Percentiles rank a stretch among this genome's conserved stretches.
These are phyloP conservation scores for Moniliella sp. DNA, from an alignment of 1,284 basidiomycete species.

Conservation along the genomic window DNA sequence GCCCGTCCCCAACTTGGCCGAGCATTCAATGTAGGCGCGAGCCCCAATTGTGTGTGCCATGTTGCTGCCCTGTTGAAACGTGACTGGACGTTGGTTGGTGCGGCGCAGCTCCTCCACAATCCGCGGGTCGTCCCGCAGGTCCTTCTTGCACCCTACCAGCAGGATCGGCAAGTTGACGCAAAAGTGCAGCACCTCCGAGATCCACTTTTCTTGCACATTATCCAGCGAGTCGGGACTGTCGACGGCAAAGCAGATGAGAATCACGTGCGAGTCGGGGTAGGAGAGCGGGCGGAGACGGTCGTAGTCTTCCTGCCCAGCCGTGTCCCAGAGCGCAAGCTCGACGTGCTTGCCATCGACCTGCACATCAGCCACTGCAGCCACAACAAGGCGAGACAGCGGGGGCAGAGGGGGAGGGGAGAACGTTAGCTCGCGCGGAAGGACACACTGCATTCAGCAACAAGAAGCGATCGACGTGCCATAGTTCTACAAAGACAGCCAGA, in stretches of 20 bases:
- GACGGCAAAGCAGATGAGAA: constrained; percentile 77
- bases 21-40: constrained; percentile 72
- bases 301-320: constrained; percentile 63
- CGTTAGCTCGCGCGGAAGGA: too few relatives aligned
- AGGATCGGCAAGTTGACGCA: constrained; percentile 63
- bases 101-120: constrained; percentile 33
- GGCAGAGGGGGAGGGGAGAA: background rate
- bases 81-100: constrained; percentile 31
- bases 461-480: too few relatives aligned
- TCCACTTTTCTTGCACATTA: constrained; percentile 90
- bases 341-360: constrained; percentile 76
- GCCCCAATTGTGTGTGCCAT: constrained; percentile 63
- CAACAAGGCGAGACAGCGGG: background rate
- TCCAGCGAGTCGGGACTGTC: constrained; percentile 77
- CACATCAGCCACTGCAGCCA: constrained; percentile 63
- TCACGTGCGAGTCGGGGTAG: constrained; percentile 77
- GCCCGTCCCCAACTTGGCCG: constrained; percentile 65
- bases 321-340: constrained; percentile 83
- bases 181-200: constrained; percentile 79
- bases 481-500: too few relatives aligned
- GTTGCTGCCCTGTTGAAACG: constrained; percentile 17
- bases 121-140: constrained; percentile 30
- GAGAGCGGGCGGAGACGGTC: constrained; percentile 43
- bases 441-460: too few relatives aligned
- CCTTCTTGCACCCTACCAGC: constrained; percentile 62